Conservation (phyloP, 2,329 filamentous ascomycete species). For the Ophiostoma fasciatum region DNA sequence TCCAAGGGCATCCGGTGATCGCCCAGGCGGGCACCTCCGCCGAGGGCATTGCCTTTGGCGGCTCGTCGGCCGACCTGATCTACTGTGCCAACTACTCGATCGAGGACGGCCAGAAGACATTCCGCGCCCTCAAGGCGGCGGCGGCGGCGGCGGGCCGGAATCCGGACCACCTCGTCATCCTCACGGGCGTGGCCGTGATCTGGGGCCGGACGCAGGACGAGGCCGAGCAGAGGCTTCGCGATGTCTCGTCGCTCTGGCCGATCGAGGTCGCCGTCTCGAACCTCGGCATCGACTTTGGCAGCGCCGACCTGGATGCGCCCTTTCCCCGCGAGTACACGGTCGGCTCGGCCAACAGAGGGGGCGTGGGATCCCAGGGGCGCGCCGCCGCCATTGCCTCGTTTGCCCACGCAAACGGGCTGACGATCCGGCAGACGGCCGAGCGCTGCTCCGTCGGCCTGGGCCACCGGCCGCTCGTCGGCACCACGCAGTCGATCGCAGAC, state of each 20-base stretch:
- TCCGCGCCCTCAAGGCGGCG: constrained; percentile 3
- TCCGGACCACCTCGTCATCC: constrained; percentile 2
- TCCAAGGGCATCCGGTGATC: constrained; percentile 6
- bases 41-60: too few species aligned
- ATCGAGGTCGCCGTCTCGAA: constrained; percentile 3
- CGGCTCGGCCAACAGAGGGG: neutral
- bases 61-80: constrained; percentile 4
- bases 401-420: constrained; percentile 1
- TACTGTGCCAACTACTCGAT: constrained; percentile 9
- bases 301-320: constrained; percentile 1
- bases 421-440: constrained; percentile 5
- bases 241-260: constrained; percentile 2
- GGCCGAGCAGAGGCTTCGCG: neutral
- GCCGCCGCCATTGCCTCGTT: constrained; percentile 3
- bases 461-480: constrained; percentile 5
- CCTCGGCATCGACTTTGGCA: constrained; percentile 4
- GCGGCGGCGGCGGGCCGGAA: constrained; percentile 2
- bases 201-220: constrained; percentile 4
- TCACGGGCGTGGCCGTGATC: constrained; percentile 3
- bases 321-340: constrained; percentile 2
- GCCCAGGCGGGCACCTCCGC: constrained; percentile 6
- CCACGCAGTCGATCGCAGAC: constrained; percentile 4
- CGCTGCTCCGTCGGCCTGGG: constrained; percentile 4
- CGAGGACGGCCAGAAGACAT: constrained; percentile 5
- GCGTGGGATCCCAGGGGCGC: neutral